These are phyloP conservation scores for Trichoderma harzianum DNA, from an alignment of 2,329 filamentous ascomycete species.

Conservation along the genomic window DNA sequence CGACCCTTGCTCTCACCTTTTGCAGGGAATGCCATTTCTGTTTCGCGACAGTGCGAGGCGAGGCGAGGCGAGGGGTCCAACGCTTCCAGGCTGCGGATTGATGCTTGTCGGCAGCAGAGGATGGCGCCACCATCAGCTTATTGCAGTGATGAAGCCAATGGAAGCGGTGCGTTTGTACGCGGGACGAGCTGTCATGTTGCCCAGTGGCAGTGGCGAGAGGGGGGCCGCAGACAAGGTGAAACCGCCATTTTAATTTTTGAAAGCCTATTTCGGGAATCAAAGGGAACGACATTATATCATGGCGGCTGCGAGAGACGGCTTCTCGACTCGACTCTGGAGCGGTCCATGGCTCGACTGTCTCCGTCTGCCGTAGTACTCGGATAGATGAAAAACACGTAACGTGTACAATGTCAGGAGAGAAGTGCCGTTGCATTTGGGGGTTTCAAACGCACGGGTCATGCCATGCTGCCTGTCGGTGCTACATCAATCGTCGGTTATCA, in stretches of 20 bases:
- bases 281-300: not conserved
- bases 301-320: not conserved
- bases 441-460: not conserved
- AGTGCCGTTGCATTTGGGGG: not conserved
- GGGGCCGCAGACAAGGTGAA: slow-evolving; percentile 43
- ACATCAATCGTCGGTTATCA: not conserved
- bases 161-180: slow-evolving; percentile 52
- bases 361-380: not conserved
- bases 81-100: slow-evolving; percentile 42
- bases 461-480: not conserved
- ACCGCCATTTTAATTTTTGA: slow-evolving; percentile 26
- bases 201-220: slow-evolving; percentile 37
- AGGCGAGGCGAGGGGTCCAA: slow-evolving; percentile 36
- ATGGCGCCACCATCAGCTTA: slow-evolving; percentile 50
- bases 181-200: slow-evolving; percentile 47
- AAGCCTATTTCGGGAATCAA: not conserved
- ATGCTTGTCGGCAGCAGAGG: slow-evolving; percentile 42
- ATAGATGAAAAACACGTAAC: not conserved
- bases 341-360: not conserved
- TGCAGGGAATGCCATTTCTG: slow-evolving; percentile 48
- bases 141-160: slow-evolving; percentile 46
- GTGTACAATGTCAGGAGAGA: not conserved
- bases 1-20: not conserved
- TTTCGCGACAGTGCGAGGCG: slow-evolving; percentile 40
- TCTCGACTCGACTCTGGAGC: not conserved